These are phyloP conservation scores for Pneumocystis oryctolagi DNA, from an alignment of 1,139 yeast genomes.

Conservation along the genomic window DNA sequence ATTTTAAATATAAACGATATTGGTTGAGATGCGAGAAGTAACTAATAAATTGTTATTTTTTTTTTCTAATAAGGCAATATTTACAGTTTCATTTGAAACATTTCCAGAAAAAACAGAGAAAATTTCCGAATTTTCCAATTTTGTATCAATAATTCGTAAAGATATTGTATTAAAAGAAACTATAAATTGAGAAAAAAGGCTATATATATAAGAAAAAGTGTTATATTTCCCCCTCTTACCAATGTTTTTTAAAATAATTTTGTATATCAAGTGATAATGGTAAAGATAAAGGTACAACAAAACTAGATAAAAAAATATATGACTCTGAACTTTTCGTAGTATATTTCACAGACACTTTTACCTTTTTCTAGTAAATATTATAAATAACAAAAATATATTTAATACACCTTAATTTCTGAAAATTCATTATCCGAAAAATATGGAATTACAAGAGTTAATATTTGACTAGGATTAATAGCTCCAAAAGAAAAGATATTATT, in stretches of 20 bases:
- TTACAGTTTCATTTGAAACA: neutral
- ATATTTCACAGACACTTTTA: neutral
- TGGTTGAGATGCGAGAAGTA: neutral
- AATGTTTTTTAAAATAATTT: slow-evolving; percentile 46
- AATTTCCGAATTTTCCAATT: neutral
- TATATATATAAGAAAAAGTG: neutral
- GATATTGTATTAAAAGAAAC: neutral
- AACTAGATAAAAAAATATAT: neutral
- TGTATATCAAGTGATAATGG: slow-evolving; percentile 61
- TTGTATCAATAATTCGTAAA: neutral
- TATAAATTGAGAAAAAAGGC: neutral
- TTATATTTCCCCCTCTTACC: slow-evolving; percentile 13
- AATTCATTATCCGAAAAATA: neutral
- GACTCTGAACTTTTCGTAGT: neutral
- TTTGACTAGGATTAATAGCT: neutral
- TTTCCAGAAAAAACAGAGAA: neutral
- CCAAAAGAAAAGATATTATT: neutral
- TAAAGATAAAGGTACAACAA: slow-evolving; percentile 18
- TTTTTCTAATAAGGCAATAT: neutral
- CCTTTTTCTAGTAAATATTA: neutral
- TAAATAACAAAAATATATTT: neutral
- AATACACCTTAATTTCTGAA: neutral
- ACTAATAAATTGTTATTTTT: neutral
- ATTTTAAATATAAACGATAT: neutral
- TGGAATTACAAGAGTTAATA: neutral